Percentiles rank a stretch among this genome's conserved stretches.
These are phyloP conservation scores for Cryphonectria nitschkei DNA, from an alignment of 2,329 filamentous ascomycete species.

Conservation along the genomic window DNA sequence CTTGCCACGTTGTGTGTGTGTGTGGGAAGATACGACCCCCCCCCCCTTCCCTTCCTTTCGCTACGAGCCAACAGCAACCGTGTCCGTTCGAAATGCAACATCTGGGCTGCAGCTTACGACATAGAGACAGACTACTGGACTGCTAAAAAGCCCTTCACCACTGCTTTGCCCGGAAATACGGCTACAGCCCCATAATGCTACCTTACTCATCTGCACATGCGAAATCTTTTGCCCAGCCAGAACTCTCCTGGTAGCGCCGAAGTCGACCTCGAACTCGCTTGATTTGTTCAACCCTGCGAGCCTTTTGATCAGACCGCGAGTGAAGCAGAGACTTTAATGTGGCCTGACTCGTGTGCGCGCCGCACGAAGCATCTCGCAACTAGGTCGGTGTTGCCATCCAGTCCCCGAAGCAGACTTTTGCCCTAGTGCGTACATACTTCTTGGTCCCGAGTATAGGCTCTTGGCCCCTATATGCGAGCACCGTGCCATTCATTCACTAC, in stretches of 20 bases:
- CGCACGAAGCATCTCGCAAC: background rate
- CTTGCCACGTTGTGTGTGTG: background rate
- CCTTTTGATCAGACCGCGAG: background rate
- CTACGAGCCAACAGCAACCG: background rate
- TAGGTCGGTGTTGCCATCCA: background rate
- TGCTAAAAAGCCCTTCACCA: background rate
- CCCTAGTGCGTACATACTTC: conserved; percentile 5
- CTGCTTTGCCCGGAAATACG: background rate
- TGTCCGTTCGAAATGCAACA: background rate
- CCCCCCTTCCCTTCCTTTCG: background rate
- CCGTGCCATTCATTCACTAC: conserved; percentile 1
- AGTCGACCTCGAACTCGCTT: background rate
- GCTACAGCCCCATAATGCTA: conserved; percentile 1
- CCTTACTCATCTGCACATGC: conserved; percentile 3
- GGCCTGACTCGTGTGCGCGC: conserved; percentile 4
- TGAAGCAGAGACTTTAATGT: background rate
- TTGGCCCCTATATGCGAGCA: background rate
- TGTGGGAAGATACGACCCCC: background rate
- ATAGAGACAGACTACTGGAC: background rate
- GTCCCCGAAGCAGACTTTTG: background rate
- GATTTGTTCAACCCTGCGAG: background rate
- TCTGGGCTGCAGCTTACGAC: conserved; percentile 1
- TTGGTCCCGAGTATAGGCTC: background rate
- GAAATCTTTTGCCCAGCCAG: background rate
- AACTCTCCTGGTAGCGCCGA: background rate